These are phyloP conservation scores for Rubia peregrina DNA, from an alignment of 305 asterid genomes.

Conservation along the genomic window DNA sequence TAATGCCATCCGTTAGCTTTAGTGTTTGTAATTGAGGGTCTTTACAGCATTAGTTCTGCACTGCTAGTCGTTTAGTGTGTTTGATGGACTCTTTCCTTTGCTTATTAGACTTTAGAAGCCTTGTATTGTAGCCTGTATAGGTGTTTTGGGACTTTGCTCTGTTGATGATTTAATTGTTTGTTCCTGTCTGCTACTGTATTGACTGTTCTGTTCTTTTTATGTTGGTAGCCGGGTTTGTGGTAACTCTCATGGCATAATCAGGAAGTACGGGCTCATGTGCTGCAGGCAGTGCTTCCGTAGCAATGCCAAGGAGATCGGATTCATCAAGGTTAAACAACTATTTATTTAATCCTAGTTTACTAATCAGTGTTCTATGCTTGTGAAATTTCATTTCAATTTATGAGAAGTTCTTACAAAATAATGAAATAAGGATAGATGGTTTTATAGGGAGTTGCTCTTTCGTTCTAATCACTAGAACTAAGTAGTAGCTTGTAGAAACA, in stretches of 20 bases:
- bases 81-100: no score
- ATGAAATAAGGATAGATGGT: not conserved
- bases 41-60: not conserved
- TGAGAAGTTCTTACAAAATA: no score
- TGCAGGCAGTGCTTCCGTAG: constrained; percentile 76
- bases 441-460: not conserved
- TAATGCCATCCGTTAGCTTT: no score
- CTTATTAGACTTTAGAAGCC: no score
- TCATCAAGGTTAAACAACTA: constrained; percentile 40
- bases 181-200: not conserved
- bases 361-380: not conserved
- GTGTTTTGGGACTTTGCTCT: not conserved
- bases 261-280: constrained; percentile 70
- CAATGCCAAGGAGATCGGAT: constrained; percentile 69
- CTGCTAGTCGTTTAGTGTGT: no score
- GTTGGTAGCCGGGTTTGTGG: constrained; percentile 61
- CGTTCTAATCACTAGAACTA: no score
- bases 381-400: no score
- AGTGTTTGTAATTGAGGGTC: no score
- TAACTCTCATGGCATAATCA: constrained; percentile 55
- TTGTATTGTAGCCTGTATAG: no score
- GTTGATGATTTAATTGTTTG: not conserved
- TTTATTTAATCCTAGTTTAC: not conserved
- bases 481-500: no score
- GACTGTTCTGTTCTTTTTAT: not conserved